Conservation (phyloP, 257 asterid species). For the Ligustrum vulgare region DNA sequence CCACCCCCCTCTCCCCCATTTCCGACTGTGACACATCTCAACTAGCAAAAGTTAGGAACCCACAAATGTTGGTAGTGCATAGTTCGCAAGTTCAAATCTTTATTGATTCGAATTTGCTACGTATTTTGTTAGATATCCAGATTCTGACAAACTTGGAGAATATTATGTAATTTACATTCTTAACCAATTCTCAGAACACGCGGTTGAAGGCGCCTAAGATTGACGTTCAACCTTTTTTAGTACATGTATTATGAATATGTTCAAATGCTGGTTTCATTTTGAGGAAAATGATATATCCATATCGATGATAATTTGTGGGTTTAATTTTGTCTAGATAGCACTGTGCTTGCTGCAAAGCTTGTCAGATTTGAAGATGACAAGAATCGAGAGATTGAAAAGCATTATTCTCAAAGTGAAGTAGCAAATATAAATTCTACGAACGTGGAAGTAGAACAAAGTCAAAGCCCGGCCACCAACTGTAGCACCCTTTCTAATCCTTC, state of each 20-base stretch:
- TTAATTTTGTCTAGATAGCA: slow-evolving; percentile 43
- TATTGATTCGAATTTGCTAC: too few relatives aligned
- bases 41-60: too few relatives aligned
- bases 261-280: slow-evolving; percentile 4
- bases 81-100: too few relatives aligned
- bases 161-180: too few relatives aligned
- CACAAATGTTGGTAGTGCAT: too few relatives aligned
- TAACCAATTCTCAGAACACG: too few relatives aligned
- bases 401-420: slow-evolving; percentile 30
- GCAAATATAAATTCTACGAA: slow-evolving; percentile 36
- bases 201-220: too few relatives aligned
- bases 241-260: background rate
- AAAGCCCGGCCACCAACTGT: slow-evolving; percentile 63
- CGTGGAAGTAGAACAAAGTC: slow-evolving; percentile 52
- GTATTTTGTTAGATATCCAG: too few relatives aligned
- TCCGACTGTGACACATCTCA: too few relatives aligned
- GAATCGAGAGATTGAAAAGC: slow-evolving; percentile 43
- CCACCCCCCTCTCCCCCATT: background rate
- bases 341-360: slow-evolving; percentile 36
- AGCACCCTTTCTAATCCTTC: slow-evolving; percentile 93
- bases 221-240: too few relatives aligned
- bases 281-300: slow-evolving; percentile 4
- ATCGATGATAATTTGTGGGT: slow-evolving; percentile 10
- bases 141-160: too few relatives aligned
- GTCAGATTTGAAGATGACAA: slow-evolving; percentile 56